Percentiles rank a stretch among this genome's conserved stretches.
These are phyloP conservation scores for Linderniella brevidens DNA, from an alignment of 257 asterid genomes.

Conservation along the genomic window DNA sequence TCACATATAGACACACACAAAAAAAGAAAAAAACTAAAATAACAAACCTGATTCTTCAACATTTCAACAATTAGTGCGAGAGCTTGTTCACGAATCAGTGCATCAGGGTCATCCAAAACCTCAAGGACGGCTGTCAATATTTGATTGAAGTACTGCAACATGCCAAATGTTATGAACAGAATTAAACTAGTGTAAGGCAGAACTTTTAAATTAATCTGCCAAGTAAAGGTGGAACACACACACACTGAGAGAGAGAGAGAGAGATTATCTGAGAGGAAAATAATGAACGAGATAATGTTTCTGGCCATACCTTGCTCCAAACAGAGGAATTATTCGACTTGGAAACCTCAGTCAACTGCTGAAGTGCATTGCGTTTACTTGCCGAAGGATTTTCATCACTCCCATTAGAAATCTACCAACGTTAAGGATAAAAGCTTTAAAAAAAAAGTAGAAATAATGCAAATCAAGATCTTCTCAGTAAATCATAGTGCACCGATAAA, in stretches of 20 bases:
- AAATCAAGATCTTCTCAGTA: too few species aligned
- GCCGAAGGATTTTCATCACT: slow-evolving; percentile 45
- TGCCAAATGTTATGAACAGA: slow-evolving; percentile 10
- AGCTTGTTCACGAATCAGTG: slow-evolving; percentile 68
- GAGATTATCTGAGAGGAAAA: background rate
- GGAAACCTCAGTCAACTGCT: slow-evolving; percentile 80
- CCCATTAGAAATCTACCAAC: slow-evolving; percentile 64
- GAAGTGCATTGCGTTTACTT: slow-evolving; percentile 62
- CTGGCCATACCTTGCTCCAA: slow-evolving; percentile 68
- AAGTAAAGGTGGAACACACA: too few species aligned
- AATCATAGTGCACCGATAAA: too few species aligned
- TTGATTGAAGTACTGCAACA: slow-evolving; percentile 90
- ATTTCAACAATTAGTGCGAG: slow-evolving; percentile 66
- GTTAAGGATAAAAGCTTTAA: slow-evolving; percentile 4
- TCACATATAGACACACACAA: background rate
- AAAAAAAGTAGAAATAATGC: slow-evolving; percentile 6
- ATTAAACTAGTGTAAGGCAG: background rate
- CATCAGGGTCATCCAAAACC: slow-evolving; percentile 78
- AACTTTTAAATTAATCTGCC: too few species aligned
- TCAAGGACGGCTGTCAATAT: slow-evolving; percentile 80
- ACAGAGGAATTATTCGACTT: slow-evolving; percentile 43
- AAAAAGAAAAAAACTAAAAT: slow-evolving; percentile 7
- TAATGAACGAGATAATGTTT: too few species aligned
- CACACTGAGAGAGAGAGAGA: background rate
- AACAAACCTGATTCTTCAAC: slow-evolving; percentile 84